phyloP scores from a whole-genome alignment of 352 stramenopile genomes.

The Plasmopara viticola region DNA sequence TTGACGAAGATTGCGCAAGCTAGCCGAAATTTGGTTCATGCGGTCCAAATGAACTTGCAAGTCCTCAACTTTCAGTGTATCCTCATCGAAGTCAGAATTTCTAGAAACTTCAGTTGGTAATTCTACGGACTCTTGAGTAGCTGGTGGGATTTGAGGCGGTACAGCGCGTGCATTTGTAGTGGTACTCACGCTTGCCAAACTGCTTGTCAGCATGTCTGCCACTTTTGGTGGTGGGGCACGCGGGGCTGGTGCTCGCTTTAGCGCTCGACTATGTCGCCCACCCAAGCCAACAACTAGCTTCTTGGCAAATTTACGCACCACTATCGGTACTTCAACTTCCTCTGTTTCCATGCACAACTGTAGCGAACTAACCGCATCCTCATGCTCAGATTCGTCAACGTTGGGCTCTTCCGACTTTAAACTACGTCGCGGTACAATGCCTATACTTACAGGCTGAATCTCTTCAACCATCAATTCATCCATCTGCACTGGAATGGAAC shows the following conservation, averaged over 20 bases:
- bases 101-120: not conserved
- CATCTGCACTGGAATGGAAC: constrained; percentile 24
- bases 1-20: constrained; percentile 36
- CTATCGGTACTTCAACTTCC: constrained; percentile 35
- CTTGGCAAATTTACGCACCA: constrained; percentile 44
- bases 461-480: constrained; percentile 52
- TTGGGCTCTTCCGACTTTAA: constrained; percentile 9
- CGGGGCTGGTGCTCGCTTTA: constrained; percentile 15
- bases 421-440: constrained; percentile 9
- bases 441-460: constrained; percentile 25
- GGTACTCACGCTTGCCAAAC: constrained; percentile 21
- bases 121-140: not conserved
- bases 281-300: constrained; percentile 33
- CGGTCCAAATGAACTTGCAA: constrained; percentile 67
- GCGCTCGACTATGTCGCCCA: constrained; percentile 29
- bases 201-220: constrained; percentile 24
- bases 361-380: constrained; percentile 4
- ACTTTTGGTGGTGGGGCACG: constrained; percentile 25
- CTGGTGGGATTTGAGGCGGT: constrained; percentile 10
- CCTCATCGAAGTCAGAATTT: constrained; percentile 16
- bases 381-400: constrained; percentile 15
- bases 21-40: constrained; percentile 71
- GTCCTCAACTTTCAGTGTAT: constrained; percentile 51
- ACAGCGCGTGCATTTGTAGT: constrained; percentile 16
- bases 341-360: constrained; percentile 13